Evolutionary conservation across 2,329 filamentous ascomycete genomes (phyloP), one percentile per base, ranked within the genome.

Genomic region (Chalara sp.): DNA sequence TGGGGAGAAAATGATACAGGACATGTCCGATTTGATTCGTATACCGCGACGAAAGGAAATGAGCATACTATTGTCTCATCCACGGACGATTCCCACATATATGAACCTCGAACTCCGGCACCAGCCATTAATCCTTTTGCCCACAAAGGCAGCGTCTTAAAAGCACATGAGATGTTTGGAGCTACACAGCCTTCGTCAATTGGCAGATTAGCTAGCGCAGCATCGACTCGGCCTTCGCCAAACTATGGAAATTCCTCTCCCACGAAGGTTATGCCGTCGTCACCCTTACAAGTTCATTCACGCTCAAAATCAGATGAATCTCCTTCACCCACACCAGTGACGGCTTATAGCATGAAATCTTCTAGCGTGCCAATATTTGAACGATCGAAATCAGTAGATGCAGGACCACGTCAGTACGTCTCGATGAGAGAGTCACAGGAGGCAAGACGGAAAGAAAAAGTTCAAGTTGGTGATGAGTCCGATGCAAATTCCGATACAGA

Each of bases 121-220:
- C 54, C 58, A 12, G 51, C 57, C 1, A 40, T 60, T 33, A 66
- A 66, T 46, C 63, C 63, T n/a, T 66, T 66, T 35, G 49, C 37
- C 4, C 49, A 59, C 1, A 64, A 57, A 43, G 63, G 63, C 2
- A 62, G 56, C 40, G 60, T 65, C 5, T 51, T 65, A 49, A 63
- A 62, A 32, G 54, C 45, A 5, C 30, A 53, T 12, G 61, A 64
- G 28, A 50, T 66, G 44, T 66, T 66, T 52, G 53, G 56, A 31
- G 62, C 63, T 3, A 65, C 63, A 3, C 63, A 66, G 41, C 57
- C 60, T 11, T 64, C 63, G 7, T 64, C 63, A 4, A 49, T 61
- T 33, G 58, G 54, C 11, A 55, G 54, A 7, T 12, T 56, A 21
- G 49, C 46, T 10, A 64, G 58, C 45, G 60, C 61, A 11, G 59